Base-by-base conservation (phyloP, 139 green algal species). In the Trebouxia sp. region DNA sequence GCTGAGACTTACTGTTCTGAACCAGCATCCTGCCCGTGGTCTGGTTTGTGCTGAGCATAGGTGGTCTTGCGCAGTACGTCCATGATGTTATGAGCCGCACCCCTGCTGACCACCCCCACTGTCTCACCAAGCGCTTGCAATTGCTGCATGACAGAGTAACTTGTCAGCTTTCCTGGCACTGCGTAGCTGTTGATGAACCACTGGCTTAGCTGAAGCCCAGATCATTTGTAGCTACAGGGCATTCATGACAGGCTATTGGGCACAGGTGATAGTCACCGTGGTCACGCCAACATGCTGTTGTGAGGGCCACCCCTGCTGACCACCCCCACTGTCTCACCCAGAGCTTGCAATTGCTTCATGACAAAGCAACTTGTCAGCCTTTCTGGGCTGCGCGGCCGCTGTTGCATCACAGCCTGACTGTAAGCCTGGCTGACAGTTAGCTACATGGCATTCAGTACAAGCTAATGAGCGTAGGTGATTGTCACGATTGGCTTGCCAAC, bases 321-420 rank as follows among this genome's bases (percentile, higher is more conserved):
- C 1, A 86, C 88, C 47, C 85, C 85, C 37, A 86, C 85, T 30
- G 82, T 78, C 41, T 89, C 85, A 17, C 85, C 85, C 28, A 89
- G 84, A 20, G 80, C 85, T 20, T 86, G 72, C 72, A 79, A 47
- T 45, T 79, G 42, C 72, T 79, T 28, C 72, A 79, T 65, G 30
- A 17, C 43, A 79, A 3, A 24, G 20, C 72, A 62, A 24, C n/a
- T n/a, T n/a, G n/a, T n/a, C n/a, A n/a, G n/a, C n/a, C n/a, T n/a
- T n/a, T n/a, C n/a, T 2, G 26, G 2, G 20, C 22, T 17, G 50
- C 26, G 50, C 22, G 50, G 50, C 26, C 50, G 26, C 1, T 58
- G 20, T 28, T 28, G 77, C 55, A 67, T 62, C n/a, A 41, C 2
- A 58, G 50, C 3, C 2, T 22, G 26, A 58, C 3, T 5, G 2